Conservation (phyloP, 2,329 filamentous ascomycete genomes). For the Amylocarpus encephaloides region DNA sequence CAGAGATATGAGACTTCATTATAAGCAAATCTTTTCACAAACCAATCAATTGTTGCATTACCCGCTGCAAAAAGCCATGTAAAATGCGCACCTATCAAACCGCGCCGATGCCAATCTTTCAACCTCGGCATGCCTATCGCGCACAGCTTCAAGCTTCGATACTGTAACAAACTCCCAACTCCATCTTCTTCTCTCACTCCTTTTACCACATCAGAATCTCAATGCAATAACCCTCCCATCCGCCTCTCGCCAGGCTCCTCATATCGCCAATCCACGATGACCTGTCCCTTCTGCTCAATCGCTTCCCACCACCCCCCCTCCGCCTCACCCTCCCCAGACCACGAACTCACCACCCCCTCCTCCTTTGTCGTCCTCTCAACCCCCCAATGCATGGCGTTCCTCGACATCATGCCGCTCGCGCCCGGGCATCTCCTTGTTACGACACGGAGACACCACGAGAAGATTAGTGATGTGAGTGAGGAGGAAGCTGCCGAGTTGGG, state of each 20-base stretch:
- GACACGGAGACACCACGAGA: conserved; percentile 69
- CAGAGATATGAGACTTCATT: too few species aligned
- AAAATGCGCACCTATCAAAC: too few species aligned
- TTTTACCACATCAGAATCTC: not conserved
- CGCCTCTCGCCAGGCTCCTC: not conserved
- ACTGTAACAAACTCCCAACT: too few species aligned
- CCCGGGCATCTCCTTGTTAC: conserved; percentile 78
- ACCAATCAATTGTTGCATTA: too few species aligned
- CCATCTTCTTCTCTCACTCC: too few species aligned
- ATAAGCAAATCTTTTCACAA: too few species aligned
- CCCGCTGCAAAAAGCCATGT: too few species aligned
- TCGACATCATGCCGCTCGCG: conserved; percentile 88
- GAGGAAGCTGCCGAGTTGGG: conserved; percentile 62
- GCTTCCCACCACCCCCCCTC: conserved; percentile 40
- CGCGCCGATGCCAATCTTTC: too few species aligned
- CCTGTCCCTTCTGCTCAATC: conserved; percentile 60
- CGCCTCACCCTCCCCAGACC: conserved; percentile 35
- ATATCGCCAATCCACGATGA: not conserved
- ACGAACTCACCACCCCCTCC: conserved; percentile 33
- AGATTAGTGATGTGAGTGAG: conserved; percentile 63
- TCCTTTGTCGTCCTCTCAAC: conserved; percentile 69
- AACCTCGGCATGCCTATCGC: too few species aligned
- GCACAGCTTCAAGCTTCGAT: too few species aligned
- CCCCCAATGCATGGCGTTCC: conserved; percentile 71
- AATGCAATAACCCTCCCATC: not conserved